Conservation (phyloP, 2,329 filamentous ascomycete genomes). For the Colletotrichum sp. region DNA sequence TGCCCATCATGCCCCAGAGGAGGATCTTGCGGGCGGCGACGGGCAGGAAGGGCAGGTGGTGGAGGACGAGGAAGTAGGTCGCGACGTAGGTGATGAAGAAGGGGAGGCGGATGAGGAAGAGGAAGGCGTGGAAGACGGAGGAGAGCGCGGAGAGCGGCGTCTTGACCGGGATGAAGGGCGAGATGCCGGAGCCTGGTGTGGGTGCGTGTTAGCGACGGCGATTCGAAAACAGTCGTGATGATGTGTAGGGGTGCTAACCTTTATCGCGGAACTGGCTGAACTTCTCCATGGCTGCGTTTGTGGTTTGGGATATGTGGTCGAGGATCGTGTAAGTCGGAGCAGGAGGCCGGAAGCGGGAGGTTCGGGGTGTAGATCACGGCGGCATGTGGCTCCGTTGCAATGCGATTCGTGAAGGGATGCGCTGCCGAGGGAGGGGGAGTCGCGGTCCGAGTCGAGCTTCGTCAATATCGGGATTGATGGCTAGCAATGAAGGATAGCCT, state of each 20-base stretch:
- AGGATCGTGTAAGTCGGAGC: conserved; percentile 5
- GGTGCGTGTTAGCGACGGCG: neutral
- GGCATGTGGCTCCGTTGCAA: neutral
- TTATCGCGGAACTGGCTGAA: conserved; percentile 92
- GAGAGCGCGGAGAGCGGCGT: conserved; percentile 68
- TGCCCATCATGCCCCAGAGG: conserved; percentile 85
- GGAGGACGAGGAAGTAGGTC: conserved; percentile 81
- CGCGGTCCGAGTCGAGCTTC: neutral
- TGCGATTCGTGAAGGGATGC: neutral
- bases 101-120: conserved; percentile 84
- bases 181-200: conserved; percentile 85
- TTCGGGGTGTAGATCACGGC: neutral
- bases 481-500: neutral
- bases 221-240: neutral
- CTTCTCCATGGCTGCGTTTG: conserved; percentile 75
- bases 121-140: conserved; percentile 67
- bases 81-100: conserved; percentile 72
- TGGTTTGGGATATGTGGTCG: neutral
- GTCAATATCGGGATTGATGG: neutral
- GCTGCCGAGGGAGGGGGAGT: neutral
- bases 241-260: conserved; percentile 55
- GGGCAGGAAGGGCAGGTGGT: conserved; percentile 75
- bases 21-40: conserved; percentile 76
- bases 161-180: conserved; percentile 88
- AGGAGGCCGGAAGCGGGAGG: neutral